Conservation (phyloP, 768 basidiomycete genomes). For the Lactarius indigo region DNA sequence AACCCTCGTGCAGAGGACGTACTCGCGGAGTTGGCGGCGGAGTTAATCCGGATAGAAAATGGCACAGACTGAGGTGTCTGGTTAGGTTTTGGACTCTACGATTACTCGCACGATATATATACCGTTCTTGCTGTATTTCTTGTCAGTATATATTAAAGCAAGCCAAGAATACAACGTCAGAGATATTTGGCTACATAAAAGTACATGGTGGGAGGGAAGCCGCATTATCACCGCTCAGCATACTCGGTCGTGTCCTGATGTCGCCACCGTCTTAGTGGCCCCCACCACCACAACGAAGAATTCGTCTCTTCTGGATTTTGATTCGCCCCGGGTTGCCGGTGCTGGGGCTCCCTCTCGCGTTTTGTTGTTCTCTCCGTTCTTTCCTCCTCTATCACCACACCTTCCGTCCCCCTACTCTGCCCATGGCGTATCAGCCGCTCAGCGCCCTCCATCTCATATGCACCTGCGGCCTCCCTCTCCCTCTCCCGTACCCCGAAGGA, state of each 20-base stretch:
- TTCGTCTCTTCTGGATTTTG: not conserved
- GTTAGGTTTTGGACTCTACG: not conserved
- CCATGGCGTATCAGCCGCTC: not conserved
- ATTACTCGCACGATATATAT: not conserved
- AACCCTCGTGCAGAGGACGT: conserved; percentile 66
- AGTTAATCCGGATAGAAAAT: conserved; percentile 52
- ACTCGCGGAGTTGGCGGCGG: conserved; percentile 60
- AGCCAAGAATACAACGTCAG: not conserved
- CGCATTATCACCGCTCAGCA: conserved; percentile 26
- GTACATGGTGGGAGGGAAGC: not conserved
- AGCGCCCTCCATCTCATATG: conserved; percentile 25
- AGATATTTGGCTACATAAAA: not conserved
- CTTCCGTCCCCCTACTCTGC: conserved; percentile 18
- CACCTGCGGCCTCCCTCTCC: conserved; percentile 30
- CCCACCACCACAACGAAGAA: conserved; percentile 71
- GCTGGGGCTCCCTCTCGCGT: conserved; percentile 30
- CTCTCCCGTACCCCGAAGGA: conserved; percentile 54
- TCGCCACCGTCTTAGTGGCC: conserved; percentile 69
- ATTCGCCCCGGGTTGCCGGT: conserved; percentile 1
- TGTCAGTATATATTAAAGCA: not conserved
- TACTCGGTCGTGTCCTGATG: conserved; percentile 76
- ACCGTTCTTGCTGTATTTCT: not conserved
- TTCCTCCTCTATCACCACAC: conserved; percentile 1
- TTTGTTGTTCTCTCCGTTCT: conserved; percentile 25
- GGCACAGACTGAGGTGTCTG: not conserved